phyloP scores from a whole-genome alignment of 2,329 filamentous ascomycete genomes.

The Talaromyces sp. region DNA sequence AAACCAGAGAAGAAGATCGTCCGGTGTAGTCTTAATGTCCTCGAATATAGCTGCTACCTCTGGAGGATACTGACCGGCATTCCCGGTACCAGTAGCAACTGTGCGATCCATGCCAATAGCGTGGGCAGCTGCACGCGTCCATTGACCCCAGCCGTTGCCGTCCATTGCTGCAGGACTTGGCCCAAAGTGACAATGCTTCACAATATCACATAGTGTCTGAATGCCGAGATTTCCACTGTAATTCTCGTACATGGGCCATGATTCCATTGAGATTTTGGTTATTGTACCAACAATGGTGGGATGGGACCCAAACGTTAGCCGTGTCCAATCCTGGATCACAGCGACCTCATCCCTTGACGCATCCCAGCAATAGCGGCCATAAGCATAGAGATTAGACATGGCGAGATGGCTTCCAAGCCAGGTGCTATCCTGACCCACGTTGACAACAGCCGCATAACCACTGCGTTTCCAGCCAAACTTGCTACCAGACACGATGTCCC shows the following conservation, averaged over 20 bases:
- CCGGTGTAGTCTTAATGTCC: constrained; percentile 57
- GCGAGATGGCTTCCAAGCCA: constrained; percentile 66
- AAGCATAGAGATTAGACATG: constrained; percentile 68
- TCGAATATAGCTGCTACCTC: constrained; percentile 57
- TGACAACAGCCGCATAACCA: constrained; percentile 62
- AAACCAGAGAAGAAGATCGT: constrained; percentile 67
- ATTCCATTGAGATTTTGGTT: constrained; percentile 59
- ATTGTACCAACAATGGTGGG: constrained; percentile 53
- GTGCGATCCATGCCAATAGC: constrained; percentile 68
- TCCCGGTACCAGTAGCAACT: constrained; percentile 61
- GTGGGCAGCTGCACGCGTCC: constrained; percentile 59
- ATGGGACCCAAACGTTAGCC: constrained; percentile 59
- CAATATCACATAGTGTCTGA: constrained; percentile 64
- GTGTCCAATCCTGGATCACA: constrained; percentile 62
- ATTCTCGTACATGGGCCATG: constrained; percentile 66
- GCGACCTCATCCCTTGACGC: constrained; percentile 41
- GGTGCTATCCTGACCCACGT: constrained; percentile 60
- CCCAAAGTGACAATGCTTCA: constrained; percentile 55
- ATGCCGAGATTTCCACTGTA: constrained; percentile 66
- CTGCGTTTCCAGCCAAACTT: constrained; percentile 53
- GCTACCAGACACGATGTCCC: constrained; percentile 57
- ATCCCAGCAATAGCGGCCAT: constrained; percentile 62
- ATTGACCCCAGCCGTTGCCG: constrained; percentile 65
- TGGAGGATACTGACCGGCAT: constrained; percentile 59
- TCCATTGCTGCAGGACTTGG: constrained; percentile 64